Evolutionary conservation across 495 filamentous ascomycete species (phyloP).

Genomic region (Trichoderma erinaceum): DNA sequence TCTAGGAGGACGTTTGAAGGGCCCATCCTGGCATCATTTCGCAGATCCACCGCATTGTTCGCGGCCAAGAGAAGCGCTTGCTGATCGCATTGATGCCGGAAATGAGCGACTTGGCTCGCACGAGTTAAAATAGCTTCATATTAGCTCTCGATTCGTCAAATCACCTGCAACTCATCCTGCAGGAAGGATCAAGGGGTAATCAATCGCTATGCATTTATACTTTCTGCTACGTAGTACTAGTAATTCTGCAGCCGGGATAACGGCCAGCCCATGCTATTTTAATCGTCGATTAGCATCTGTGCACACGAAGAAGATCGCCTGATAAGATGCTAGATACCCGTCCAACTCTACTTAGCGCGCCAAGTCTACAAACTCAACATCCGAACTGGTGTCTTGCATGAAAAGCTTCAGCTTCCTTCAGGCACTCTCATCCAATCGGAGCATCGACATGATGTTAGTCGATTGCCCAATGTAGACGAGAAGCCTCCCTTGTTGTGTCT

Average conservation of each 20-base stretch:
- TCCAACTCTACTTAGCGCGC: background rate
- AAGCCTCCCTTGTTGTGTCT: background rate
- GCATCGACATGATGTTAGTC: background rate
- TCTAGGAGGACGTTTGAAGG: no score
- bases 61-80: background rate
- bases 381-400: background rate
- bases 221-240: background rate
- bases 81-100: conserved; percentile 3
- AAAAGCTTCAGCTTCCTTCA: background rate
- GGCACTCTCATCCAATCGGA: background rate
- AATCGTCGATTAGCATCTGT: conserved; percentile 4
- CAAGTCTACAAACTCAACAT: background rate
- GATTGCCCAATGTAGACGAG: background rate
- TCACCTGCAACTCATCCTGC: no score
- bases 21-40: background rate
- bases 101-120: background rate
- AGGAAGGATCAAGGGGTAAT: no score
- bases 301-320: conserved; percentile 3
- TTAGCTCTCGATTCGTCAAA: background rate
- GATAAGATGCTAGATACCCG: background rate
- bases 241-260: background rate
- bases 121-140: background rate
- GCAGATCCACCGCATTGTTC: background rate
- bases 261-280: background rate
- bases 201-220: no score